phyloP scores from a whole-genome alignment of 192 early-diverging fungal species.

The Podila epigama region DNA sequence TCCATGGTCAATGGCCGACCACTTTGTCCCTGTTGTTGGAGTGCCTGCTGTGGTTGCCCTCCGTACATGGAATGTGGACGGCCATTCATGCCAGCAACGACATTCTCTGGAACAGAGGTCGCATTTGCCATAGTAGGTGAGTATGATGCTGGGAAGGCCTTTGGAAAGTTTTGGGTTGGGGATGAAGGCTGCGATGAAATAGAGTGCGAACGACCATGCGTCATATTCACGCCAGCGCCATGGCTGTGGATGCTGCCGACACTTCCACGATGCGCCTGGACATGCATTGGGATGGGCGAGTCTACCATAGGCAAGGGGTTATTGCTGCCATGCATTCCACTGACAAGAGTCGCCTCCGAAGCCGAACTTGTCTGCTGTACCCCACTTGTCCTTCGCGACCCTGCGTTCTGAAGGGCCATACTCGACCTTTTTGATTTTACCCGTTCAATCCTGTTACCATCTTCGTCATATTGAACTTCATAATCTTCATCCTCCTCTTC shows the following conservation, averaged over 20 bases:
- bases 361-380: background rate
- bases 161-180: conserved; percentile 18
- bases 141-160: conserved; percentile 37
- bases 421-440: conserved; percentile 3
- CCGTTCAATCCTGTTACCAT: conserved; percentile 44
- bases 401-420: background rate
- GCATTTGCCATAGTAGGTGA: conserved; percentile 36
- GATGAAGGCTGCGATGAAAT: conserved; percentile 37
- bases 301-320: conserved; percentile 34
- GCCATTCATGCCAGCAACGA: conserved; percentile 4
- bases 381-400: conserved; percentile 22
- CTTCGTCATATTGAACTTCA: conserved; percentile 44
- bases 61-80: conserved; percentile 35
- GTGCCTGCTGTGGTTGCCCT: conserved; percentile 9
- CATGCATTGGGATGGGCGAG: conserved; percentile 30
- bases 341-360: conserved; percentile 10
- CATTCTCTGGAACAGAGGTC: background rate
- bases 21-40: background rate
- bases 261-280: conserved; percentile 27
- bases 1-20: conserved; percentile 42
- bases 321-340: no score
- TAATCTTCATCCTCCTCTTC: conserved; percentile 46
- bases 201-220: conserved; percentile 10
- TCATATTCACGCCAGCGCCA: background rate
- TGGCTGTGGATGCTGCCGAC: conserved; percentile 44